These are phyloP conservation scores for Pseudogymnoascus sp. DNA, from an alignment of 2,329 filamentous ascomycete species.

Conservation along the genomic window DNA sequence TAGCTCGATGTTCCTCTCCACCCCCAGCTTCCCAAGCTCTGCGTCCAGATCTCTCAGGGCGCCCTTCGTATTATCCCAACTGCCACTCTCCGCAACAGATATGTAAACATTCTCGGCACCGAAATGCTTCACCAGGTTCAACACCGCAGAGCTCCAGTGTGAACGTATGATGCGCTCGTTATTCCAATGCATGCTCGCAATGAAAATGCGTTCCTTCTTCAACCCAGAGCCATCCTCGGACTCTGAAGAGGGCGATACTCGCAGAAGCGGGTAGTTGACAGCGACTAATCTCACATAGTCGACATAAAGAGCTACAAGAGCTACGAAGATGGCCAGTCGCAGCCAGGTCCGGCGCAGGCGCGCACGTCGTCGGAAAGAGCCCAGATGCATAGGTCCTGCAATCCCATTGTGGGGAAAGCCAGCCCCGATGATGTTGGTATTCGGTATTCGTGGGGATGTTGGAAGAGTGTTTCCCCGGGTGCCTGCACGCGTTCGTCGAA, in stretches of 20 bases:
- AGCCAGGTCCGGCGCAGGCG: constrained; percentile 12
- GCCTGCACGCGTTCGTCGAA: constrained; percentile 4
- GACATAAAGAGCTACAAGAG: constrained; percentile 11
- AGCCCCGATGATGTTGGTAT: constrained; percentile 5
- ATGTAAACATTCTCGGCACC: constrained; percentile 60
- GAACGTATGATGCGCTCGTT: constrained; percentile 49
- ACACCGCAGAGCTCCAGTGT: constrained; percentile 54
- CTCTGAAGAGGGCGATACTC: constrained; percentile 6
- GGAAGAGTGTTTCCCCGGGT: background rate
- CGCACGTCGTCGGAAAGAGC: constrained; percentile 12
- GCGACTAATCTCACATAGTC: constrained; percentile 10
- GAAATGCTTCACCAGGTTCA: constrained; percentile 46
- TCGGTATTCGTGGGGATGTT: background rate
- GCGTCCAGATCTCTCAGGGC: constrained; percentile 48
- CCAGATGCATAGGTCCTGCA: constrained; percentile 10
- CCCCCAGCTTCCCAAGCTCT: constrained; percentile 42
- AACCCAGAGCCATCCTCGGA: constrained; percentile 5
- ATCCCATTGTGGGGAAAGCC: constrained; percentile 3
- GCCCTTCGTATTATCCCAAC: constrained; percentile 59
- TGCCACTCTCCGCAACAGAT: constrained; percentile 60
- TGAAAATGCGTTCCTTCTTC: constrained; percentile 44
- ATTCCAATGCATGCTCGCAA: constrained; percentile 63
- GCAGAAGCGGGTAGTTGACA: background rate
- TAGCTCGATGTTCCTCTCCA: constrained; percentile 46
- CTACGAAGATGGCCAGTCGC: constrained; percentile 10